Conservation (phyloP, 208 protist genomes). For the Acanthamoeba culbertsoni region DNA sequence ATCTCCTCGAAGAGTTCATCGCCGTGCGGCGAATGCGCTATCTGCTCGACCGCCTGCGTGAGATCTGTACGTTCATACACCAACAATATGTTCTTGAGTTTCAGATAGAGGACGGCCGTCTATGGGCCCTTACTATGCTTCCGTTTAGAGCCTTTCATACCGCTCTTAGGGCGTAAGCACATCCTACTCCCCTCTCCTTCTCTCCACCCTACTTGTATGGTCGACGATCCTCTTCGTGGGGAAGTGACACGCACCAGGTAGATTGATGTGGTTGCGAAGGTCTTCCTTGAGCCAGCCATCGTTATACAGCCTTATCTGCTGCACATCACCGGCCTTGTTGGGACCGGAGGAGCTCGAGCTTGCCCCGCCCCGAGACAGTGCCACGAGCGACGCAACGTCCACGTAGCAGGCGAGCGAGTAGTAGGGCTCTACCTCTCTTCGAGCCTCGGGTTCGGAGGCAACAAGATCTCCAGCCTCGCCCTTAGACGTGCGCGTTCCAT, state of each 20-base stretch:
- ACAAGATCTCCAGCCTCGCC: background rate
- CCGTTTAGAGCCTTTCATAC: too few species aligned
- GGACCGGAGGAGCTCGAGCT: background rate
- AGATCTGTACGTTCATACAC: background rate
- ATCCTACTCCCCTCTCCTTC: too few species aligned
- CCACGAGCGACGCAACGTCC: background rate
- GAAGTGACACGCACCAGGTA: background rate
- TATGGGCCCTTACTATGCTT: too few species aligned
- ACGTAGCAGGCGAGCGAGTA: slow-evolving; percentile 36
- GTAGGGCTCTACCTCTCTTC: slow-evolving; percentile 9
- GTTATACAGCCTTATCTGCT: background rate
- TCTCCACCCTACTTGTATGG: background rate
- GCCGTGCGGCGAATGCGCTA: slow-evolving; percentile 1
- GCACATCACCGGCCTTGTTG: background rate
- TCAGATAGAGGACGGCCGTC: too few species aligned
- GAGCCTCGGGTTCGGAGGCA: background rate
- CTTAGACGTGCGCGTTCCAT: background rate
- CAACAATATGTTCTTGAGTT: background rate
- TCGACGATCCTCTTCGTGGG: background rate
- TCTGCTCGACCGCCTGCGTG: background rate
- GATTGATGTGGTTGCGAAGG: background rate
- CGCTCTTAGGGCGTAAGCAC: too few species aligned
- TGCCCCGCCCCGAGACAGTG: background rate
- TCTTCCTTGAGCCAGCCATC: background rate
- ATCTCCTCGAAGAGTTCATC: slow-evolving; percentile 25